These are phyloP conservation scores for Leccinum rimulosum DNA, from an alignment of 768 basidiomycete genomes.

Conservation along the genomic window DNA sequence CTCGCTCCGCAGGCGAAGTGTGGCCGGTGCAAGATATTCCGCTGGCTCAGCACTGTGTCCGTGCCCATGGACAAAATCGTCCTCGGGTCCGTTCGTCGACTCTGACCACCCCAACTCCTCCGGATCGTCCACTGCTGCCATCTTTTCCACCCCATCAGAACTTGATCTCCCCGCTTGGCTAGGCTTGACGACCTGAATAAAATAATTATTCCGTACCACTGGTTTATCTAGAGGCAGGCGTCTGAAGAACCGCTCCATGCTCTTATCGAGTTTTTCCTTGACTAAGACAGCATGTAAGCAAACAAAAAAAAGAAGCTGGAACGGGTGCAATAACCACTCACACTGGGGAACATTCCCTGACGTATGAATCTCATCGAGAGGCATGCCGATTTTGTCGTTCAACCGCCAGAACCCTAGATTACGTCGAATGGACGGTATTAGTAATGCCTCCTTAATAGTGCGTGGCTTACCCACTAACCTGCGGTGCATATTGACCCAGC, in stretches of 20 bases:
- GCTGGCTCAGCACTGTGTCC: conserved; percentile 22
- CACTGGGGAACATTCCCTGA: conserved; percentile 73
- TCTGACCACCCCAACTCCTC: conserved; percentile 66
- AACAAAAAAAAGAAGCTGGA: background rate
- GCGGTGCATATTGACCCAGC: conserved; percentile 66
- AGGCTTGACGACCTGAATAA: conserved; percentile 40
- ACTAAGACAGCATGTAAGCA: conserved; percentile 36
- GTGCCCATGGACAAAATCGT: conserved; percentile 35
- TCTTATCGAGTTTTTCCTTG: conserved; percentile 57
- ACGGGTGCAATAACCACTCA: conserved; percentile 32
- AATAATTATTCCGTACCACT: conserved; percentile 70
- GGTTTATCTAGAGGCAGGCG: conserved; percentile 65
- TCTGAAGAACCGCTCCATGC: conserved; percentile 70
- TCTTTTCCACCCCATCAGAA: conserved; percentile 7
- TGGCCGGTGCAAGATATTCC: conserved; percentile 33
- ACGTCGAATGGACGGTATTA: conserved; percentile 3
- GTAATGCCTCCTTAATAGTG: background rate
- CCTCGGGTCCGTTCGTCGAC: conserved; percentile 55
- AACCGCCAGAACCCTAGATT: conserved; percentile 70
- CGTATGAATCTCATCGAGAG: conserved; percentile 69
- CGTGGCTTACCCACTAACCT: conserved; percentile 38
- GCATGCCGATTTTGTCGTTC: conserved; percentile 70
- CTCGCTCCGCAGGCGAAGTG: conserved; percentile 58
- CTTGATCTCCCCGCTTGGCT: background rate
- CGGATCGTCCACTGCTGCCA: conserved; percentile 38